Evolutionary conservation across 2,329 filamentous ascomycete species (phyloP), one percentile per base, ranked within the genome.

Genomic region (Aspergillus sclerotialis): DNA sequence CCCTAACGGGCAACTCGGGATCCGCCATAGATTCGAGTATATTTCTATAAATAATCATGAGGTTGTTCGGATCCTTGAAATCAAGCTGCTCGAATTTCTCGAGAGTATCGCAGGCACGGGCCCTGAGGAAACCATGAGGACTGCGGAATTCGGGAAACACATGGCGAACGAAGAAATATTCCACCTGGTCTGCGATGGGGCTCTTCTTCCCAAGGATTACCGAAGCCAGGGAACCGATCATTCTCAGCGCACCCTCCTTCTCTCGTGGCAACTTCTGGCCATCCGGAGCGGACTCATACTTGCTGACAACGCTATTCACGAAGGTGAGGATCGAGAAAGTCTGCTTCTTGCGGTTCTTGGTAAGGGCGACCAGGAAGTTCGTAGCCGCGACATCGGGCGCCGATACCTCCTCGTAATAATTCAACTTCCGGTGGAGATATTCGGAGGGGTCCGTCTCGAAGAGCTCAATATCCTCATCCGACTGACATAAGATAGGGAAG

Each of bases 111-210:
- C 92, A 98, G 46, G 92, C 92, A 45, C 92, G 82, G 21, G 92
- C 92, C 37, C 92, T 84, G 31, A 98, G 78, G 67, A 89, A 96
- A 23, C 90, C 92, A 56, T 94, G 85, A 10, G 79, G 73, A 64
- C 87, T 96, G 50, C 86, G 81, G 70, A 98, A 98, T 55, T 98
- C 92, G 30, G 92, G 92, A 70, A 98, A 96, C 37, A 98, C 92
- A 55, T 96, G 94, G 54, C 90, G 84, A 34, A 96, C 90, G 48
- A 98, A 84, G 72, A 98, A 98, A 63, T 94, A 95, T 63, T 98
- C 92, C 37, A 96, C 89, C 63, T 96, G 88, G 55, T 94, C 84
- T 23, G 90, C 92, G 46, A 98, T 95, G 1, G 92, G 92, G 55
- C 89, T 95, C 75, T 96, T 96, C 74, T 96, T 98, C 49, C 88